These are phyloP conservation scores for Terfezia boudieri DNA, from an alignment of 495 filamentous ascomycete species.

Conservation along the genomic window DNA sequence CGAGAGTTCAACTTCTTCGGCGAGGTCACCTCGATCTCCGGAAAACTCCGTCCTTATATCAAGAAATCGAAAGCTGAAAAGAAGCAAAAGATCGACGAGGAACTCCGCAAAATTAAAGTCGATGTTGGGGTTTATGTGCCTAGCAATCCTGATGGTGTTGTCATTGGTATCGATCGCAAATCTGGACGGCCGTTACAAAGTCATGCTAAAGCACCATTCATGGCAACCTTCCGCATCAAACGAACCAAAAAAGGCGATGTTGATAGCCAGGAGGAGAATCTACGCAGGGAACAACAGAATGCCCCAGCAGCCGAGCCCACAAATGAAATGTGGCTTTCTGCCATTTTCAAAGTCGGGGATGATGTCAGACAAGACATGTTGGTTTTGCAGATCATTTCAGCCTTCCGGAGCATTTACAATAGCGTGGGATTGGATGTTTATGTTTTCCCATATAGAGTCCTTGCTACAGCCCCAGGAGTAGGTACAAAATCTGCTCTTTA, in stretches of 20 bases:
- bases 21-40: slow-evolving; percentile 85
- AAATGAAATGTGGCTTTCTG: slow-evolving; percentile 91
- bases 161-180: slow-evolving; percentile 92
- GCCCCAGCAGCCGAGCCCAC: slow-evolving; percentile 26
- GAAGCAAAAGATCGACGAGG: slow-evolving; percentile 97
- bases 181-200: slow-evolving; percentile 92
- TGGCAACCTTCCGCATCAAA: slow-evolving; percentile 94
- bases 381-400: slow-evolving; percentile 90
- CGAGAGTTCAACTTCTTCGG: slow-evolving; percentile 95
- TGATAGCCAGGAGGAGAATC: slow-evolving; percentile 24
- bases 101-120: slow-evolving; percentile 85
- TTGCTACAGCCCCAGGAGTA: slow-evolving; percentile 76
- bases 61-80: slow-evolving; percentile 87
- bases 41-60: slow-evolving; percentile 83
- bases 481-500: background rate
- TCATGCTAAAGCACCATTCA: slow-evolving; percentile 94
- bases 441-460: slow-evolving; percentile 93
- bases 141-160: slow-evolving; percentile 87
- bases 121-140: slow-evolving; percentile 94
- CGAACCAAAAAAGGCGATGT: slow-evolving; percentile 36
- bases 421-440: slow-evolving; percentile 84
- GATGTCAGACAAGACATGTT: slow-evolving; percentile 95
- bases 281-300: slow-evolving; percentile 19
- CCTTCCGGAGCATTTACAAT: slow-evolving; percentile 90
- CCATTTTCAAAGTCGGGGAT: slow-evolving; percentile 98